These are phyloP conservation scores for Salix caprea DNA, from an alignment of 345 rosid genomes.

Conservation along the genomic window DNA sequence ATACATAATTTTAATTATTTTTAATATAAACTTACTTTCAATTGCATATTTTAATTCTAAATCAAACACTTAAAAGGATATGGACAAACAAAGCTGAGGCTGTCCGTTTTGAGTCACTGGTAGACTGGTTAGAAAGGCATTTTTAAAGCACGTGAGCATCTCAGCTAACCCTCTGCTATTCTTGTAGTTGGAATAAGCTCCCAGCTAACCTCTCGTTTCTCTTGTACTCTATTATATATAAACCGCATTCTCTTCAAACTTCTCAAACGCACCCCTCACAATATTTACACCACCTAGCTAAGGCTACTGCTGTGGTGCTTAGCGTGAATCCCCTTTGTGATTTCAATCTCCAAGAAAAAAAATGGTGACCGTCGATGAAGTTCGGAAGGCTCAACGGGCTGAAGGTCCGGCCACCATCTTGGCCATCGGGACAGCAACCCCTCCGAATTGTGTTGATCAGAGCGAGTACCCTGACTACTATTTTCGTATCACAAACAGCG, in stretches of 20 bases:
- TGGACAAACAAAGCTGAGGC: too few species aligned
- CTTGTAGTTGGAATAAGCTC: not conserved
- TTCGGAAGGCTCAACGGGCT: slow-evolving; percentile 37
- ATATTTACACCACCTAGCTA: too few species aligned
- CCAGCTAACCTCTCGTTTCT: not conserved
- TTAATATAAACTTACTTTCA: too few species aligned
- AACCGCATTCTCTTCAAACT: not conserved
- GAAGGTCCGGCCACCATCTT: slow-evolving; percentile 48
- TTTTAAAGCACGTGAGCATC: not conserved
- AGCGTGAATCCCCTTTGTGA: not conserved
- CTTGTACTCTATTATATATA: not conserved
- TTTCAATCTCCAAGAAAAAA: not conserved
- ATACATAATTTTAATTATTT: too few species aligned
- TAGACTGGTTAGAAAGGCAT: not conserved
- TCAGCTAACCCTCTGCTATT: not conserved
- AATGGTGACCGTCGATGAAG: slow-evolving; percentile 43
- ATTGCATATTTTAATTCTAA: too few species aligned
- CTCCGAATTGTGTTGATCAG: slow-evolving; percentile 41
- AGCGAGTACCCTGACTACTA: slow-evolving; percentile 45
- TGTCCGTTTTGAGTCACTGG: not conserved
- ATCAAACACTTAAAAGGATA: too few species aligned
- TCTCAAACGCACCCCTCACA: not conserved
- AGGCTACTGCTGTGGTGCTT: not conserved
- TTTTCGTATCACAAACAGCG: slow-evolving; percentile 51
- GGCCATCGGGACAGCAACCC: slow-evolving; percentile 54